A percentile compares a stretch with the other conserved stretches of the same genome.
Evolutionary conservation across 1,284 basidiomycete genomes (phyloP).

Genomic region (Marasmius sp.): DNA sequence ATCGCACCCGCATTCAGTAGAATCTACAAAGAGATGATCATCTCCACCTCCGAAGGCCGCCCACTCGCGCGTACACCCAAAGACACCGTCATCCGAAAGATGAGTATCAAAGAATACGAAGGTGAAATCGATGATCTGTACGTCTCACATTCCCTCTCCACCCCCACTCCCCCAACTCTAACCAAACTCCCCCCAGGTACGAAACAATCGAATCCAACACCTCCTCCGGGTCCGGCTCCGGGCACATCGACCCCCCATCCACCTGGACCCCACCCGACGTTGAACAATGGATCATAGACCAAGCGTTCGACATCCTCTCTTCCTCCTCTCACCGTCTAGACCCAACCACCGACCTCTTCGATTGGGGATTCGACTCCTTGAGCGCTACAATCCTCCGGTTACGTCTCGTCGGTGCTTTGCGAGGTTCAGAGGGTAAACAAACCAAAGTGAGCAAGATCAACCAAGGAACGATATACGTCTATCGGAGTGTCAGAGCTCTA

Average conservation of each 20-base stretch:
- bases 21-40: constrained; percentile 11
- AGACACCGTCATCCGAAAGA: constrained; percentile 16
- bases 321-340: background rate
- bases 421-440: background rate
- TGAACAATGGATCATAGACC: background rate
- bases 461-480: constrained; percentile 8
- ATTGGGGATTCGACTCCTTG: constrained; percentile 1
- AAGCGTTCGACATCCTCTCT: constrained; percentile 3
- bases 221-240: background rate
- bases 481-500: constrained; percentile 3
- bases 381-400: constrained; percentile 8
- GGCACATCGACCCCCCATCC: constrained; percentile 5
- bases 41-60: constrained; percentile 9
- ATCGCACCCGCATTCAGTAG: constrained; percentile 5
- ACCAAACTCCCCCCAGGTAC: constrained; percentile 5
- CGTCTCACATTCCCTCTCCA: background rate
- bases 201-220: constrained; percentile 9
- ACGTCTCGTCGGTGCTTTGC: constrained; percentile 3
- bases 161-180: background rate
- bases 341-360: background rate
- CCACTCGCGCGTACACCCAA: constrained; percentile 17
- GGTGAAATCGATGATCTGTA: constrained; percentile 19
- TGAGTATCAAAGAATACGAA: constrained; percentile 10
- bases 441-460: background rate
- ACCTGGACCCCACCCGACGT: constrained; percentile 3